Evolutionary conservation across 805 yeast genomes (phyloP), one percentile per base, ranked within the genome.

Genomic region (Nakazawaea ambrosiae): DNA sequence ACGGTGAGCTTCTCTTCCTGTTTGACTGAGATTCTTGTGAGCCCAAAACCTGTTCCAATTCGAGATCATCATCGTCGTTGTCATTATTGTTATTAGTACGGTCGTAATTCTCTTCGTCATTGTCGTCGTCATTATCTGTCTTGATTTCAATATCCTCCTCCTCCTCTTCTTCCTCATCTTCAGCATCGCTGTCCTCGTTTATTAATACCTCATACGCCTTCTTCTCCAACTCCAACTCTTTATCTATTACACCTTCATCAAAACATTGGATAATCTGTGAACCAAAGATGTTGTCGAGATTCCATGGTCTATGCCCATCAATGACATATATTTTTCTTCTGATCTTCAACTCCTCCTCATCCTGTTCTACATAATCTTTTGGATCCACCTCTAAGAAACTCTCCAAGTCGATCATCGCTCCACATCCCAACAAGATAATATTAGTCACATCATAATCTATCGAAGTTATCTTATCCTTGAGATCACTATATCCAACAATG

Each of bases 251-350:
- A 0, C 96, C 96, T 54, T 90, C 97, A 52, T 89, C 97, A 43
- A 89, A 73, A 57, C 97, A 89, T 5, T 68, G 69, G 4, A 92
- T 75, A 45, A 76, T 68, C 8, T 76, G 75, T 5, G 90, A 79
- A 1, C 95, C 96, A 66, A 84, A 89, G 33, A 92, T 51, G 53
- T 92, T 92, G 55, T 89, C 96, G 45, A 92, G 63, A 58, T 89
- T 89, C 97, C 98, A 92, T 4, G 98, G 99, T 45, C 97, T 65
- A 46, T 84, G 92, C 3, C 95, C 88, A 58, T 92, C 99, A 39
- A 92, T 68, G 9, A 94, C 73, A 50, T 86, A 94, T 2, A 90
- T 72, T 40, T 69, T 75, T 45, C 92, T 68, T 31, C 55, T 51
- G 24, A 63, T 44, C 16, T 55, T 54, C 12, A 46, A 33, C 25